Evolutionary conservation across 495 filamentous ascomycete genomes (phyloP), one percentile per base, ranked within the genome.

Genomic region (Hyaloscypha finlandica): DNA sequence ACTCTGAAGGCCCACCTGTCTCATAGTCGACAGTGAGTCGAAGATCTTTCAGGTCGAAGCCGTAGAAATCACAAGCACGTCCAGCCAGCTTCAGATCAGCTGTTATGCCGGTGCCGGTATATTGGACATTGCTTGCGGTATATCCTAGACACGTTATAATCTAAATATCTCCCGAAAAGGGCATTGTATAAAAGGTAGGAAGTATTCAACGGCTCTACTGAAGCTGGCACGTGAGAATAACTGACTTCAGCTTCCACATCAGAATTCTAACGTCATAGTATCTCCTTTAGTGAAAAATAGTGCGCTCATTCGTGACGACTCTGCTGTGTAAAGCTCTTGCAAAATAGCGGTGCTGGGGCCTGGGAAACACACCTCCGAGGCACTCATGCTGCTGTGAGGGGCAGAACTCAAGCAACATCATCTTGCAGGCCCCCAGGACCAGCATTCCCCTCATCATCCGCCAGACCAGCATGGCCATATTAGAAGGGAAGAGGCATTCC

Each of bases 21-120:
- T 94, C 88, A 70, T 93, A 92, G 39, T 90, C 88, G 55, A 93
- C 90, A 35, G 87, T 78, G 42, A 94, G 77, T 67, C 81, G 86
- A 64, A 94, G 75, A 48, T 88, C 79, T 54, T 81, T 70, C 62
- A 94, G 57, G 71, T 94, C 91, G 0, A 79, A 81, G 22, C 90
- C 90, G 70, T 91, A 48, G 93, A 81, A 80, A 76, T 91, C 86
- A 73, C 91, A 94, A 31, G 84, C 80, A 51, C 81, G 71, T 0
- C 89, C 89, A 9, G 88, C 88, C 3, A 93, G 78, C 12, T 70
- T 82, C 72, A 95, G 79, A 57, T 90, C 85, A 1, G 90, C 90
- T 5, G 81, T 86, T 30, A 89, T 76, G 6, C 82, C 80, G 5
- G 76, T 78, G 16, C 73, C 71, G 8, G 73, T 81, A 37, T 84